Conservation (phyloP, 495 filamentous ascomycete species). For the Hypomontagnella submonticulosa region DNA sequence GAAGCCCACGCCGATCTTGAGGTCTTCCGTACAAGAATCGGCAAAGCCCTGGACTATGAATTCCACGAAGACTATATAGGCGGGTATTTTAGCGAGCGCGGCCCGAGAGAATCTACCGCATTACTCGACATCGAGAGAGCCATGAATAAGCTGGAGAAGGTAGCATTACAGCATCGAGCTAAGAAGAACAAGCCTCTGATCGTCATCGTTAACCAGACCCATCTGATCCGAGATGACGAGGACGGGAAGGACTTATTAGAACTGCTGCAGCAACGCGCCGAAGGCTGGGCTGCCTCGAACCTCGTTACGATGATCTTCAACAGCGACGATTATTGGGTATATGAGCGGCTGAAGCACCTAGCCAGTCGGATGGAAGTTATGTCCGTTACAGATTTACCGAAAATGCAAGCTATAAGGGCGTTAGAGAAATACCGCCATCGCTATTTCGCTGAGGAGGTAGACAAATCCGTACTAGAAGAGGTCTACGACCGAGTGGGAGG, state of each 20-base stretch:
- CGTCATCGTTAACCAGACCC: slow-evolving; percentile 90
- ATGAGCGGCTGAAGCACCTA: slow-evolving; percentile 89
- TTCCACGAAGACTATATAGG: slow-evolving; percentile 93
- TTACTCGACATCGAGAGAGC: slow-evolving; percentile 94
- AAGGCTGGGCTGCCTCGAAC: slow-evolving; percentile 92
- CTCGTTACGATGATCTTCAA: slow-evolving; percentile 92
- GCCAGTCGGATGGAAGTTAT: slow-evolving; percentile 91
- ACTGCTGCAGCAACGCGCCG: slow-evolving; percentile 93
- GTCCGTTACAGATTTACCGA: slow-evolving; percentile 81
- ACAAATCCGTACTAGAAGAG: slow-evolving; percentile 68
- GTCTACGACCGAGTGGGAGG: slow-evolving; percentile 89
- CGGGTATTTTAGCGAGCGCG: slow-evolving; percentile 90
- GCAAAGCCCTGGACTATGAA: slow-evolving; percentile 94
- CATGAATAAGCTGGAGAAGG: slow-evolving; percentile 97
- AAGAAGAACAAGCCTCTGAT: slow-evolving; percentile 74
- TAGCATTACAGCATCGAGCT: slow-evolving; percentile 75
- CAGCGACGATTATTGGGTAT: slow-evolving; percentile 97
- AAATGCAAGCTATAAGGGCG: slow-evolving; percentile 76
- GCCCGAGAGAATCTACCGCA: slow-evolving; percentile 89
- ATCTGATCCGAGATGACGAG: slow-evolving; percentile 89
- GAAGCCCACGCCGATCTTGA: slow-evolving; percentile 96
- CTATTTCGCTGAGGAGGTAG: slow-evolving; percentile 70
- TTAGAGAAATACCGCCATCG: slow-evolving; percentile 77
- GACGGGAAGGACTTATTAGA: slow-evolving; percentile 92
- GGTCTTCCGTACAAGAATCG: slow-evolving; percentile 91